Conservation (phyloP, 2,329 filamentous ascomycete genomes). For the Trichophyton mentagrophytes region DNA sequence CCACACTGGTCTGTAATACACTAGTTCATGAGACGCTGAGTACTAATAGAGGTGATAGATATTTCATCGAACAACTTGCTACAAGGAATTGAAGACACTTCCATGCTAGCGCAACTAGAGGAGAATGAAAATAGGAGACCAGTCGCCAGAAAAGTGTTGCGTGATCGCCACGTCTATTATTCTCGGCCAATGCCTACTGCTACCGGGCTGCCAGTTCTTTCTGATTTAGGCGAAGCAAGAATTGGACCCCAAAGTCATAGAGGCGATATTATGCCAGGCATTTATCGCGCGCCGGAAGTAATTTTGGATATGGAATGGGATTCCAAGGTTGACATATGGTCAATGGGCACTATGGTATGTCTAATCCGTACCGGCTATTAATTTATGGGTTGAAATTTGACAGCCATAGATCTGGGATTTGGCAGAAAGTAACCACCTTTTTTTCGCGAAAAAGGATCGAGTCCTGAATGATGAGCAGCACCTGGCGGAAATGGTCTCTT, state of each 20-base stretch:
- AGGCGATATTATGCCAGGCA: constrained; percentile 14
- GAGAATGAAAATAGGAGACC: constrained; percentile 8
- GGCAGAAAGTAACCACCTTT: not conserved
- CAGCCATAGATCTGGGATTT: constrained; percentile 9
- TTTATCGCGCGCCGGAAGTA: constrained; percentile 18
- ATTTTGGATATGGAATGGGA: constrained; percentile 18
- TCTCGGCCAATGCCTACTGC: constrained; percentile 7
- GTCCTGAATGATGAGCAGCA: constrained; percentile 11
- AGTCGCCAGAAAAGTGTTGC: constrained; percentile 9
- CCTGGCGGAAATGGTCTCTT: constrained; percentile 17
- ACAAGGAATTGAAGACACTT: constrained; percentile 7
- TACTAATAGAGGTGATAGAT: constrained; percentile 14
- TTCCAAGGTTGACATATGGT: constrained; percentile 18
- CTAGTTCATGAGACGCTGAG: not conserved
- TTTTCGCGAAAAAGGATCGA: constrained; percentile 1
- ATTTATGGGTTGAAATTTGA: not conserved
- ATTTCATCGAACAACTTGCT: constrained; percentile 24
- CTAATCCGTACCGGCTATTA: not conserved
- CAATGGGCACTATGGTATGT: constrained; percentile 16
- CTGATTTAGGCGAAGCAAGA: constrained; percentile 8
- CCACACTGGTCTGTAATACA: constrained; percentile 9
- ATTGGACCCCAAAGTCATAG: not conserved
- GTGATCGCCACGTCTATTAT: constrained; percentile 9
- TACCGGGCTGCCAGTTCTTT: constrained; percentile 3
- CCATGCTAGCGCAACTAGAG: constrained; percentile 9